A percentile compares a stretch with the other conserved stretches of the same genome.
Evolutionary conservation across 1,139 yeast species (phyloP).

Genomic region (Candida sp.): DNA sequence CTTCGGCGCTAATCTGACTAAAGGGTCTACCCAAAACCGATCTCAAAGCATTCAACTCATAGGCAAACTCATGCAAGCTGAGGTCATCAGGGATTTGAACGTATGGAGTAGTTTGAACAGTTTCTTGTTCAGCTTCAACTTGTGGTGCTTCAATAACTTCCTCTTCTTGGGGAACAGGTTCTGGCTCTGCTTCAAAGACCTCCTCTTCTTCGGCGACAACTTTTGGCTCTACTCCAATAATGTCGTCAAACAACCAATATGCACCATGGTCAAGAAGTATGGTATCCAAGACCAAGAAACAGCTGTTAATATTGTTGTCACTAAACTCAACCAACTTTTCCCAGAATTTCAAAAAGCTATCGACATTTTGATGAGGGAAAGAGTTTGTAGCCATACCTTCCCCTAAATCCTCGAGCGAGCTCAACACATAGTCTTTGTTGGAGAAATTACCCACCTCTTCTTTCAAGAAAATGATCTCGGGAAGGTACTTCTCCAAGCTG

Average conservation of each 20-base stretch:
- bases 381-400: conserved; percentile 1
- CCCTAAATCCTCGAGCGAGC: conserved; percentile 1
- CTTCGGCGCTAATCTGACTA: conserved; percentile 9
- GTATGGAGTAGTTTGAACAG: conserved; percentile 9
- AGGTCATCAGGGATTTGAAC: conserved; percentile 25
- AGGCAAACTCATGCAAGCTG: conserved; percentile 24
- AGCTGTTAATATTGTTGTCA: conserved; percentile 7
- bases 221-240: not conserved
- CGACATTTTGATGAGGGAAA: conserved; percentile 4
- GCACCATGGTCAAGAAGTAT: conserved; percentile 11
- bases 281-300: conserved; percentile 16
- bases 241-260: conserved; percentile 10
- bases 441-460: conserved; percentile 2
- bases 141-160: not conserved
- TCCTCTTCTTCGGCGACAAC: not conserved
- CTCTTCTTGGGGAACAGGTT: no score
- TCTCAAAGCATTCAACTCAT: conserved; percentile 24
- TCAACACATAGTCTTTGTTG: conserved; percentile 7
- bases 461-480: conserved; percentile 11
- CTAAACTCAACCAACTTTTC: conserved; percentile 10
- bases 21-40: conserved; percentile 18
- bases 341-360: conserved; percentile 9
- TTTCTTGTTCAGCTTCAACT: not conserved
- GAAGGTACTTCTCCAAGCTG: conserved; percentile 8
- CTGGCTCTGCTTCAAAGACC: no score